A percentile compares a stretch with the other conserved stretches of the same genome.
Conservation (phyloP, 768 basidiomycete species). For the Boletus subparvulus region DNA sequence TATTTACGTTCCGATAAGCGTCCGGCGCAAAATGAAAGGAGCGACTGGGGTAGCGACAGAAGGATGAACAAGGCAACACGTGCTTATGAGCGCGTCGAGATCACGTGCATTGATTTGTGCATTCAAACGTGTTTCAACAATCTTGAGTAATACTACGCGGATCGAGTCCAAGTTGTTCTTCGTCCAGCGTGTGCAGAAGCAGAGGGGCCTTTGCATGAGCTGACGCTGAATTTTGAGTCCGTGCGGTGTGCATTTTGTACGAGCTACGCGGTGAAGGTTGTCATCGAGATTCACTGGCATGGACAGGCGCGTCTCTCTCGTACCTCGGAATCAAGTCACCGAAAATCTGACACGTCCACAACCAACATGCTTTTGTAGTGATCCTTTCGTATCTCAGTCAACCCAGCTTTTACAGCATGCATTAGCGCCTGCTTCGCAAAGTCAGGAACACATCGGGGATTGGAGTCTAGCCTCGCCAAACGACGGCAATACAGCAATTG, state of each 20-base stretch:
- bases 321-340: constrained; percentile 3
- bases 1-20: constrained; percentile 15
- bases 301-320: constrained; percentile 41
- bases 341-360: constrained; percentile 11
- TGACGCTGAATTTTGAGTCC: constrained; percentile 4
- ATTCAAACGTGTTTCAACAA: constrained; percentile 5
- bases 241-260: background rate
- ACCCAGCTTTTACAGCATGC: constrained; percentile 52
- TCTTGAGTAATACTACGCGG: no score
- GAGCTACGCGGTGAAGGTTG: background rate
- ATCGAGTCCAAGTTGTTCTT: background rate
- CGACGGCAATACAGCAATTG: constrained; percentile 28
- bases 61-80: constrained; percentile 20
- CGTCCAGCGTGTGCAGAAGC: background rate
- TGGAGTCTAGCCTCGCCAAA: constrained; percentile 15
- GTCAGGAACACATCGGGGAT: constrained; percentile 13
- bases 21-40: constrained; percentile 29
- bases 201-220: constrained; percentile 3
- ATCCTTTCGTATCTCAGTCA: constrained; percentile 50
- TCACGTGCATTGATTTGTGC: constrained; percentile 33
- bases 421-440: constrained; percentile 29
- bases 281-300: constrained; percentile 21
- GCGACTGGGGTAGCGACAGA: constrained; percentile 17
- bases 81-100: constrained; percentile 22
- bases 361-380: constrained; percentile 33